These are phyloP conservation scores for Salinomyces thailandicus DNA, from an alignment of 2,329 filamentous ascomycete species.

Conservation along the genomic window DNA sequence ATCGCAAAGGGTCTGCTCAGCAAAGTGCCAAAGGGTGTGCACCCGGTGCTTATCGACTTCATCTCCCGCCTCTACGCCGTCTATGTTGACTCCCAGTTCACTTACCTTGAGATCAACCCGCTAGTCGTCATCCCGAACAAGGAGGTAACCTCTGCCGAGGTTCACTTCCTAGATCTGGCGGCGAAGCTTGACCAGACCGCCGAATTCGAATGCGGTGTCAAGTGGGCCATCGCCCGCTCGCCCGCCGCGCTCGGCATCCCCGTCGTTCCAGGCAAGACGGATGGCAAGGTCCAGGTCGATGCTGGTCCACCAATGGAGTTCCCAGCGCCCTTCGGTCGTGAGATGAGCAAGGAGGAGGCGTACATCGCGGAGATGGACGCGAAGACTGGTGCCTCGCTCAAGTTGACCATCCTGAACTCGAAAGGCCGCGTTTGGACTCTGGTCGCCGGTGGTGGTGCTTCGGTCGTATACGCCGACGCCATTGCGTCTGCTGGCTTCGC, in stretches of 20 bases:
- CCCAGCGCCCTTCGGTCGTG: conserved; percentile 96
- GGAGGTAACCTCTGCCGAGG: conserved; percentile 80
- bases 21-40: conserved; percentile 88
- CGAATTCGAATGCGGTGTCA: conserved; percentile 97
- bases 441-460: conserved; percentile 97
- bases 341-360: conserved; percentile 96
- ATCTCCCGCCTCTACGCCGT: conserved; percentile 96
- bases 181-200: conserved; percentile 98
- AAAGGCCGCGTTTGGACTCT: conserved; percentile 94
- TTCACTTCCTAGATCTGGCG: conserved; percentile 96
- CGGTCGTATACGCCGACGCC: conserved; percentile 96
- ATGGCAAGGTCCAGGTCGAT: conserved; percentile 81
- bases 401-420: conserved; percentile 90
- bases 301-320: conserved; percentile 98
- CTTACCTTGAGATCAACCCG: conserved; percentile 99
- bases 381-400: conserved; percentile 97
- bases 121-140: conserved; percentile 94
- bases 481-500: conserved; percentile 95
- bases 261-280: conserved; percentile 42
- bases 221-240: conserved; percentile 94
- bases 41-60: conserved; percentile 98
- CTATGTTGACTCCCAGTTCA: conserved; percentile 99
- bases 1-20: conserved; percentile 76
- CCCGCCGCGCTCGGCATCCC: conserved; percentile 79
- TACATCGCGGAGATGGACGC: conserved; percentile 98